Evolutionary conservation across 345 rosid species (phyloP).

Genomic region (Dipteronia dyeriana): DNA sequence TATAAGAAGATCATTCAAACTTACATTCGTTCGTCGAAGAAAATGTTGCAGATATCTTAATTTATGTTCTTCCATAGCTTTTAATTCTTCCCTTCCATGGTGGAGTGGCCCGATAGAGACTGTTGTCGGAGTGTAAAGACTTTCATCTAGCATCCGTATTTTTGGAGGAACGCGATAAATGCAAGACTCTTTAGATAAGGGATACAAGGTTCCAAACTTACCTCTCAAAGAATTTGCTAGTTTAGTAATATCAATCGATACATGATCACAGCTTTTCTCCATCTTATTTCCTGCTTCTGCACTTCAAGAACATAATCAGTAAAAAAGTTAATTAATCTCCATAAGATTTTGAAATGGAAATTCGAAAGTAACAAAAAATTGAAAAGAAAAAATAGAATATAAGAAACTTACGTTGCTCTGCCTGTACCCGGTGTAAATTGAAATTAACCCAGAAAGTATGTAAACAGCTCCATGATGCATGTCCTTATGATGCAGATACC

Average conservation of each 20-base stretch:
- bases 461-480: too few species aligned
- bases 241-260: not conserved
- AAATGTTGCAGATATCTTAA: conserved; percentile 7
- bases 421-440: too few species aligned
- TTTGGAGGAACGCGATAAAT: conserved; percentile 13
- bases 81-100: not conserved
- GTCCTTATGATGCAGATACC: too few species aligned
- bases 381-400: too few species aligned
- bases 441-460: too few species aligned
- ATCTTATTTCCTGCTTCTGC: too few species aligned
- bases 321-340: too few species aligned
- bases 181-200: not conserved
- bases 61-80: conserved; percentile 30
- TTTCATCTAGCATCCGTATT: not conserved
- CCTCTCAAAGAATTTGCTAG: not conserved
- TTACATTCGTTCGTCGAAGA: not conserved
- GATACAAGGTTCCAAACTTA: not conserved
- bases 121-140: not conserved
- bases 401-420: too few species aligned
- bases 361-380: too few species aligned
- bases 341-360: too few species aligned
- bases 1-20: not conserved
- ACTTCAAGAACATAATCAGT: too few species aligned
- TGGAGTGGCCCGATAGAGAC: conserved; percentile 31
- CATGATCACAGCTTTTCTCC: too few species aligned